Evolutionary conservation across 768 basidiomycete species (phyloP), one percentile per base, ranked within the genome.

Genomic region (Amanita brunnescens): DNA sequence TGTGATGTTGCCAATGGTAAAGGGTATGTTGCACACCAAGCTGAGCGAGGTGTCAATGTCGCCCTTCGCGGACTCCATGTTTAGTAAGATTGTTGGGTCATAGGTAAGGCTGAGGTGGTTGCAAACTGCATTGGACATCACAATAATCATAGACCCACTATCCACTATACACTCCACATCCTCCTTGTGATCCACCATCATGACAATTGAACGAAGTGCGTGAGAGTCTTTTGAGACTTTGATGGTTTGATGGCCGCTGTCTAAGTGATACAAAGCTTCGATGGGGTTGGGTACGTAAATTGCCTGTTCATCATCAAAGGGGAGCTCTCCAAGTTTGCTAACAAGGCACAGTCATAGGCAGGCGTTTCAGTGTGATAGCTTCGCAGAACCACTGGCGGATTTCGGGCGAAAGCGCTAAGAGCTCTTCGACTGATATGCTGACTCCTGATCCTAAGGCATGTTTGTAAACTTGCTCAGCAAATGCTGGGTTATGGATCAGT

Each of bases 121-220:
- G 26, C 57, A 58, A 7, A 62, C 47, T 3, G 56, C 59, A 21
- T 61, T 43, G 0, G 58, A 59, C 55, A 66, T 64, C 0, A 58
- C 54, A 9, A 67, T 53, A 14, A 67, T 59, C 29, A 62, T 56
- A 1, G 58, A 62, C 5, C 66, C 62, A 2, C 54, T 34, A 38
- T 67, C 62, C 0, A 64, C 34, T 4, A 67, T 53, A 38, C 51
- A 54, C 40, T 66, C 56, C 5, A 64, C 51, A 2, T 57, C 14
- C 5, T n/a, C n/a, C n/a, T n/a, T n/a, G n/a, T n/a, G n/a, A n/a
- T n/a, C n/a, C n/a, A n/a, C n/a, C n/a, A n/a, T n/a, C n/a, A n/a
- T n/a, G n/a, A n/a, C n/a, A n/a, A n/a, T n/a, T n/a, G n/a, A n/a
- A n/a, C n/a, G n/a, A n/a, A n/a, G n/a, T n/a, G n/a, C n/a, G n/a